Base-by-base conservation (phyloP, 768 basidiomycete species). In the Fomitopsis serialis region DNA sequence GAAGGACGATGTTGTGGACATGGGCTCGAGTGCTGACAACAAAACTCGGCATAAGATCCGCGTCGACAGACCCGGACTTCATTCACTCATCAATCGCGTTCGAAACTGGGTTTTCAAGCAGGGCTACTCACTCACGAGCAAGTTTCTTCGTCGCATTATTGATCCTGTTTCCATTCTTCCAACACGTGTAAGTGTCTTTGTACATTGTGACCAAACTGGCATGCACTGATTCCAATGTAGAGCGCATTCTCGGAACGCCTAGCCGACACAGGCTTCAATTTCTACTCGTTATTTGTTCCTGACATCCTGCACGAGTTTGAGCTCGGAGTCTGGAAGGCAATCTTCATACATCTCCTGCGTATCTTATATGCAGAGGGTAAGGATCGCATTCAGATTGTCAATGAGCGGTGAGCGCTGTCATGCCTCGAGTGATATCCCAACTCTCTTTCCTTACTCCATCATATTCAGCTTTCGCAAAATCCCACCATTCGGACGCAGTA, bases 261-360 rank as follows among this genome's bases (percentile, higher is more conserved):
- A 0, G 27, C 50, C 0, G 1, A 43, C 0, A 54, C 61, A 17
- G 63, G 63, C 0, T 32, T 32, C 29, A 32, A 32, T 11, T 63
- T 66, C 17, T 60, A 65, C 52, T 23, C 40, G 0, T 59, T 72
- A 51, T 57, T 72, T 2, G 58, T 64, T 0, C 61, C 63, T 0
- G 70, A 74, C 13, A 50, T 72, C 6, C 63, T 32, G 29, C 29
- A 32, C 29, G 29, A 32, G 29, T 32, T 70, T n/a, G 69, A 73
- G 27, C 56, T 72, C 0, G 70, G 72, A 1, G 62, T 66, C 0
- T 72, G 68, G 67, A 72, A 72, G 45, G 24, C 45, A 24, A 1
- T 63, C 29, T 57, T 68, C 21, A 57, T 48, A 1, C 70, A 71
- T 37, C 50, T 69, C 15, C 50, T 70, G 2, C 57, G 61, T 0